Evolutionary conservation across 2,329 filamentous ascomycete species (phyloP).

Genomic region (Erysiphe pulchra): DNA sequence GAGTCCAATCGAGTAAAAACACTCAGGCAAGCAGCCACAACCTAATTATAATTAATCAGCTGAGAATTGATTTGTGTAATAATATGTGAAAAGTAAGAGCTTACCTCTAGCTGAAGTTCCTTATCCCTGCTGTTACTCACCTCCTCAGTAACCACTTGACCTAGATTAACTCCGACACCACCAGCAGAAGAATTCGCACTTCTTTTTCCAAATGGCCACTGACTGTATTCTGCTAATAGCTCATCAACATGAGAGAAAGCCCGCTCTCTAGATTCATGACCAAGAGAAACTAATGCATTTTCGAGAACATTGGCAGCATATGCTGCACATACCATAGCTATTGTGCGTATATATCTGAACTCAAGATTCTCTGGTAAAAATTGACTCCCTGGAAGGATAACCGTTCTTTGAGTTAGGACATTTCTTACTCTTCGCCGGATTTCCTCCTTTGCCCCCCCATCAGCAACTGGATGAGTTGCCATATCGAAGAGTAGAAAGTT

Average conservation of each 20-base stretch:
- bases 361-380: conserved; percentile 89
- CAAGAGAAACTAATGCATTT: conserved; percentile 82
- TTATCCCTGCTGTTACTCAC: conserved; percentile 69
- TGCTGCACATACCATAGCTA: conserved; percentile 90
- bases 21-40: conserved; percentile 82
- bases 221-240: conserved; percentile 81
- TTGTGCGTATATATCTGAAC: conserved; percentile 74
- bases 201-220: conserved; percentile 85
- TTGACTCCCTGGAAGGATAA: conserved; percentile 63
- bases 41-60: conserved; percentile 12
- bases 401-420: conserved; percentile 77
- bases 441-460: conserved; percentile 92
- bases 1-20: conserved; percentile 97
- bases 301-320: conserved; percentile 96
- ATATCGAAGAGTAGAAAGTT: conserved; percentile 99
- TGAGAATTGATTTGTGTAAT: background rate
- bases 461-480: conserved; percentile 93
- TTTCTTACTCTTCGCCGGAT: conserved; percentile 80
- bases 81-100: conserved; percentile 16
- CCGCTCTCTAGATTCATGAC: conserved; percentile 79
- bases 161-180: conserved; percentile 78
- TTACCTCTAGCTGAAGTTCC: conserved; percentile 85
- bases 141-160: conserved; percentile 69
- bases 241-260: conserved; percentile 96
- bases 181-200: conserved; percentile 36